phyloP scores from a whole-genome alignment of 352 stramenopile species.

The Globisporangium rhizosaccharum region DNA sequence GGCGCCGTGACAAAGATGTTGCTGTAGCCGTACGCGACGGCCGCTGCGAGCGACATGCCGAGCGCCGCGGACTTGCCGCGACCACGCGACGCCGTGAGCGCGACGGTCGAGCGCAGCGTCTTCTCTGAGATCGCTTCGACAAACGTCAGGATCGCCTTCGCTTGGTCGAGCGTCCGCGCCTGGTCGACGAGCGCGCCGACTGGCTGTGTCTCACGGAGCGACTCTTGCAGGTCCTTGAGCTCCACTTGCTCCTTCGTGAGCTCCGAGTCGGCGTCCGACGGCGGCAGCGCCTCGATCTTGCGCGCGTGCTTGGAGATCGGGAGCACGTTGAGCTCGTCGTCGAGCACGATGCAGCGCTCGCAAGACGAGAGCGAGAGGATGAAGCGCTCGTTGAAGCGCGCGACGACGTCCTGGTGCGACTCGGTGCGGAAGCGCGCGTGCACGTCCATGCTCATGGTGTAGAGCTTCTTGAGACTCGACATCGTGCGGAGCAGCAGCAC shows the following conservation, averaged over 20 bases:
- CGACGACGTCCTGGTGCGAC: conserved; percentile 93
- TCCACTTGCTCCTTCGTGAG: conserved; percentile 82
- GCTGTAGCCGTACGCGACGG: conserved; percentile 90
- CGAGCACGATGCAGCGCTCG: conserved; percentile 95
- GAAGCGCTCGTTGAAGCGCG: conserved; percentile 99
- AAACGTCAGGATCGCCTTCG: conserved; percentile 95
- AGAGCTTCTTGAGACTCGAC: conserved; percentile 97
- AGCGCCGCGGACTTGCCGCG: conserved; percentile 98
- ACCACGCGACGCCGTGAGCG: conserved; percentile 90
- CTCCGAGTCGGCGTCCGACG: conserved; percentile 46
- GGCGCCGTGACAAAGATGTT: conserved; percentile 98
- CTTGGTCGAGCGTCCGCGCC: conserved; percentile 94
- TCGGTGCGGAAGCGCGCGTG: conserved; percentile 89
- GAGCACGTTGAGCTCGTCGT: conserved; percentile 99
- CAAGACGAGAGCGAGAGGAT: conserved; percentile 96
- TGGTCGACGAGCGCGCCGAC: conserved; percentile 94
- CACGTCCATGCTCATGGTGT: conserved; percentile 98
- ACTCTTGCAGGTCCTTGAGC: conserved; percentile 93
- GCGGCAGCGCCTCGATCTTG: conserved; percentile 83
- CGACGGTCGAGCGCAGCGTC: conserved; percentile 91
- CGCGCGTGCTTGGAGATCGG: conserved; percentile 92
- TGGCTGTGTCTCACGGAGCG: conserved; percentile 92
- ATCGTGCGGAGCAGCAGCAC: conserved; percentile 98
- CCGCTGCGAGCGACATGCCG: conserved; percentile 85
- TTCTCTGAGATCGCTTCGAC: conserved; percentile 98